phyloP scores from a whole-genome alignment of 2,329 filamentous ascomycete genomes.

The Venturia oleaginea region DNA sequence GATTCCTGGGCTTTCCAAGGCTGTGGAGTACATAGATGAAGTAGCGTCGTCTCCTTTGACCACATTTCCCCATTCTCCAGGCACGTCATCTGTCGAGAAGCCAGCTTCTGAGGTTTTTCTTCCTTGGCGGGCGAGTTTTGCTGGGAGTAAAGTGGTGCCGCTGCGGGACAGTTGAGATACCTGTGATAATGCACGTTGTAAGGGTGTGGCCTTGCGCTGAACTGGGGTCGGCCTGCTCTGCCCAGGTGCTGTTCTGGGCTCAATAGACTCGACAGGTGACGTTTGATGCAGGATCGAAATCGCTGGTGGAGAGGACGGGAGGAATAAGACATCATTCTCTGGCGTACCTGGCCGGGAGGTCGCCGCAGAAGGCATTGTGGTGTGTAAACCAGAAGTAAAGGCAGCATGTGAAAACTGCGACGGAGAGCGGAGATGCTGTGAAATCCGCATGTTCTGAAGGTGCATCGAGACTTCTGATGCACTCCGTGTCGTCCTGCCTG shows the following conservation, averaged over 20 bases:
- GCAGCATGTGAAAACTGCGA: constrained; percentile 29
- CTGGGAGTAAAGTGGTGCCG: neutral
- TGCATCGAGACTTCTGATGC: constrained; percentile 23
- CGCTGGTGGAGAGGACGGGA: neutral
- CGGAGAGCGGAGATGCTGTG: constrained; percentile 34
- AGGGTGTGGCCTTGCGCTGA: constrained; percentile 16
- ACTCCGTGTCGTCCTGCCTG: neutral
- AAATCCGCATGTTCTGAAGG: constrained; percentile 36
- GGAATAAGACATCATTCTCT: neutral
- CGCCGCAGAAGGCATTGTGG: neutral
- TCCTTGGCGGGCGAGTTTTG: constrained; percentile 4
- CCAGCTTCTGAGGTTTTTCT: constrained; percentile 20
- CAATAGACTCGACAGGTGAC: neutral
- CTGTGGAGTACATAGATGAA: constrained; percentile 33
- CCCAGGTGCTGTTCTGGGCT: neutral
- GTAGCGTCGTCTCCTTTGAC: constrained; percentile 18
- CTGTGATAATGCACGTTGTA: neutral
- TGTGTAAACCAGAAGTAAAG: neutral
- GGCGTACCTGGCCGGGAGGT: neutral
- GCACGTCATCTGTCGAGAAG: constrained; percentile 28
- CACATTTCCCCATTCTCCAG: constrained; percentile 30
- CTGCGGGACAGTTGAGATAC: neutral
- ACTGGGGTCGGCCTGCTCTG: neutral
- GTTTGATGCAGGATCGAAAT: neutral
- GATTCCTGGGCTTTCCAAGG: neutral